Evolutionary conservation across 768 basidiomycete genomes (phyloP).

Genomic region (Russula sp.): DNA sequence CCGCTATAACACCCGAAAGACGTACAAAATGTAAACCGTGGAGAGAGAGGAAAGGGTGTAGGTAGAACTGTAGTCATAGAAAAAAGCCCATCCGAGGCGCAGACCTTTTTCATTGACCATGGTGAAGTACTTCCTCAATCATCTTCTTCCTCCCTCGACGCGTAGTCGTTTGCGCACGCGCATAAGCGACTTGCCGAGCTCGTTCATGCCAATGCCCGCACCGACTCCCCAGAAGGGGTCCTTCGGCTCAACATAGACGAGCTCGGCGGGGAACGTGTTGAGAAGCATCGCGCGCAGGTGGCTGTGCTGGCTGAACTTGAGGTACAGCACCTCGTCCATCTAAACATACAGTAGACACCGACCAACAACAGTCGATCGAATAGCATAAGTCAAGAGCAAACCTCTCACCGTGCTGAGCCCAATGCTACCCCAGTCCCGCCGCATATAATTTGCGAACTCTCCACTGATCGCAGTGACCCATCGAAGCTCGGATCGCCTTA

Average conservation of each 20-base stretch:
- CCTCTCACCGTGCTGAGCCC: slow-evolving; percentile 50
- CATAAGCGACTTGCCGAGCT: slow-evolving; percentile 60
- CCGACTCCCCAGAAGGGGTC: slow-evolving; percentile 71
- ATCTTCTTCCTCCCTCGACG: slow-evolving; percentile 31
- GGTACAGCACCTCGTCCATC: slow-evolving; percentile 65
- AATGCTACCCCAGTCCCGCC: slow-evolving; percentile 54
- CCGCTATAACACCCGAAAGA: slow-evolving; percentile 2
- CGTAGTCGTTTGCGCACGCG: slow-evolving; percentile 51
- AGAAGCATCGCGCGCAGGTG: slow-evolving; percentile 54
- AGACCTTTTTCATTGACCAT: background rate
- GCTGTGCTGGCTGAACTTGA: slow-evolving; percentile 71
- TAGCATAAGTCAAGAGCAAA: slow-evolving; percentile 9
- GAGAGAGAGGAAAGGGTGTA: background rate
- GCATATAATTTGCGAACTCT: slow-evolving; percentile 37
- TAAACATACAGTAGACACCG: slow-evolving; percentile 32
- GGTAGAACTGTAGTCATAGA: background rate
- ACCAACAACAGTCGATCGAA: background rate
- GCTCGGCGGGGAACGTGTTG: slow-evolving; percentile 46
- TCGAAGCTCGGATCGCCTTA: slow-evolving; percentile 43
- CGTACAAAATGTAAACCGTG: background rate
- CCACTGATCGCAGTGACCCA: slow-evolving; percentile 34
- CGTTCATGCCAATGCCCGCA: slow-evolving; percentile 51
- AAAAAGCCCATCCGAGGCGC: background rate
- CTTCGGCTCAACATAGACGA: slow-evolving; percentile 49
- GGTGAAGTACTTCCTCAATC: background rate